Evolutionary conservation across 768 basidiomycete genomes (phyloP), one percentile per base, ranked within the genome.

Genomic region (Xanthoconium stramineum): DNA sequence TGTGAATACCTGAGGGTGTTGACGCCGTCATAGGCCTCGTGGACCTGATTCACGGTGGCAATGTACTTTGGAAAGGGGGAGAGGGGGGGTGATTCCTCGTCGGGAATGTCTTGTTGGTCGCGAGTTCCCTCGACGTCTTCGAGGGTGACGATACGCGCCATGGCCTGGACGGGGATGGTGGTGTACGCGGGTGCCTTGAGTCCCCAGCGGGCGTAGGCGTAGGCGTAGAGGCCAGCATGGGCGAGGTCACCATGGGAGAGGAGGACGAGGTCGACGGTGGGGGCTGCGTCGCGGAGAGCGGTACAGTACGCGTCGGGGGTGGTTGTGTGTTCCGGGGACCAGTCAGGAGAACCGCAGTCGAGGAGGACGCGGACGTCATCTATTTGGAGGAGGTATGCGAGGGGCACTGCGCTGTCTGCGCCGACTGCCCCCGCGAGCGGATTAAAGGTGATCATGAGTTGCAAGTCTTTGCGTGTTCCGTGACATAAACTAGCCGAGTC

Each of bases 1-100:
- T 98, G 95, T 10, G 94, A 95, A 69, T 96, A 98, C 52, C 95
- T 83, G 61, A 98, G 81, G 2, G 94, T 91, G 65, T 90, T 97
- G 61, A 98, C 81, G 6, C 84, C 85, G 61, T 95, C 90, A 69
- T 98, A 98, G 5, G 96, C 92, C 56, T 94, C 91, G 65, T 93
- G 87, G 11, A 99, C 88, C 74, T 98, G 90, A 46, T 86, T 84
- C 5, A 81, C 73, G 14, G 89, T 92, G 6, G 93, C 81, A 57
- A 97, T 78, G 71, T 79, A 88, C 76, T 85, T 84, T 46, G 55
- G 20, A 50, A 29, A 14, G 35, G 39, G 29, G n/a, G 60, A 17
- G 17, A 50, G 63, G 13, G 70, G 66, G 12, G 50, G 60, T 30
- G 57, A 58, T 13, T 72, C 54, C 29, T 69, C 61, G 53, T 66